These are phyloP conservation scores for Zanthoxylum bungeanum DNA, from an alignment of 345 rosid species.

Conservation along the genomic window DNA sequence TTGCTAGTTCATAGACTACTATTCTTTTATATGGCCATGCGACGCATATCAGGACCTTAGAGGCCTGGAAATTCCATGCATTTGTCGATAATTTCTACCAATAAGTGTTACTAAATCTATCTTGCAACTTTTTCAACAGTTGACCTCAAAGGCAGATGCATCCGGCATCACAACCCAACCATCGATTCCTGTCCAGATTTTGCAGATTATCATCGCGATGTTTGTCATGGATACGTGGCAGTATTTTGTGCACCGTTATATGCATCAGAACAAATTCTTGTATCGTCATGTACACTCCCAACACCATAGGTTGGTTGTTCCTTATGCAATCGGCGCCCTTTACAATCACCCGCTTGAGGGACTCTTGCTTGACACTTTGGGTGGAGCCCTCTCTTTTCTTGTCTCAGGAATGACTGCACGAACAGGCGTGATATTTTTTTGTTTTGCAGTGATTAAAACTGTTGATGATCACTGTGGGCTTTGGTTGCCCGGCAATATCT, in stretches of 20 bases:
- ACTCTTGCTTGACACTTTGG: slow-evolving; percentile 65
- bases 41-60: neutral
- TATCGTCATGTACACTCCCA: slow-evolving; percentile 70
- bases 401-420: slow-evolving; percentile 75
- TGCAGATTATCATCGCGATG: slow-evolving; percentile 58
- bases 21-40: neutral
- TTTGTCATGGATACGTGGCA: slow-evolving; percentile 71
- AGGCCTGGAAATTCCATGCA: neutral
- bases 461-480: slow-evolving; percentile 77
- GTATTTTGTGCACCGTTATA: slow-evolving; percentile 64
- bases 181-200: slow-evolving; percentile 36
- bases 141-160: slow-evolving; percentile 45
- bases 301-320: slow-evolving; percentile 66
- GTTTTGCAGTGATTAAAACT: slow-evolving; percentile 60
- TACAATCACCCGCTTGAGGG: slow-evolving; percentile 70
- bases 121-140: slow-evolving; percentile 28
- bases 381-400: slow-evolving; percentile 70
- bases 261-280: slow-evolving; percentile 71
- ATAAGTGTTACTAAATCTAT: slow-evolving; percentile 4
- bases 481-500: slow-evolving; percentile 65
- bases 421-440: slow-evolving; percentile 60
- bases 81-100: neutral
- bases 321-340: slow-evolving; percentile 71
- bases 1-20: too few relatives aligned
- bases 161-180: slow-evolving; percentile 48